Base-by-base conservation (phyloP, 768 basidiomycete species). In the Hypholoma sublateritium region DNA sequence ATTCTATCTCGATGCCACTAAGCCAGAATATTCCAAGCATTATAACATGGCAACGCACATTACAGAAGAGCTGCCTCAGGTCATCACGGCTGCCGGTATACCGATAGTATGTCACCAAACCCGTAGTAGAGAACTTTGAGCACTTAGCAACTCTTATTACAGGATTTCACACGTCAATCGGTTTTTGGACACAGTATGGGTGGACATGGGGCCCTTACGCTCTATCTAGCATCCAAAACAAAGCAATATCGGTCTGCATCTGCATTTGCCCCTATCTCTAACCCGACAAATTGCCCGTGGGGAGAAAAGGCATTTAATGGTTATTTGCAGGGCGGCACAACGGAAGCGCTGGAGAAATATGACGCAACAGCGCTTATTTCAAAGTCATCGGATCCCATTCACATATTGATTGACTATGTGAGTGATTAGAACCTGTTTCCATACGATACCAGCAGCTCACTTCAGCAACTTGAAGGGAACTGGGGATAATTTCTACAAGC, bases 171-270 rank as follows among this genome's bases (percentile, higher is more conserved):
- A 32, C 85, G 90, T 50, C 86, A 91, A 67, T 94, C 93, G 19
- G 88, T 98, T 65, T 90, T 93, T 67, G 97, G 97, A 9, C 97
- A 99, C 72, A 94, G 91, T 44, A 99, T 98, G 97, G 93, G 92
- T 56, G 97, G 97, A 1, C 95, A 97, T 67, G 97, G 97, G 7
- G 94, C 97, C 12, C 80, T 99, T 24, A 89, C 90, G 14, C 73
- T 98, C 37, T 98, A 98, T 72, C 86, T 98, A 44, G 78, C 85
- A 53, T 87, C 92, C 59, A 77, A 81, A 56, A 75, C 75, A 6
- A 85, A 84, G 69, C 80, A 81, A 61, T 98, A 90, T 73, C 84
- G 85, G 52, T 96, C 94, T 17, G 91, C 83, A 6, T 95, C 93
- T 5, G 96, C 93, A 0, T 98, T 98, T 68, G 76, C 93, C 28